Base-by-base conservation (phyloP, 164 flowering plant species). In the Saururus chinensis region DNA sequence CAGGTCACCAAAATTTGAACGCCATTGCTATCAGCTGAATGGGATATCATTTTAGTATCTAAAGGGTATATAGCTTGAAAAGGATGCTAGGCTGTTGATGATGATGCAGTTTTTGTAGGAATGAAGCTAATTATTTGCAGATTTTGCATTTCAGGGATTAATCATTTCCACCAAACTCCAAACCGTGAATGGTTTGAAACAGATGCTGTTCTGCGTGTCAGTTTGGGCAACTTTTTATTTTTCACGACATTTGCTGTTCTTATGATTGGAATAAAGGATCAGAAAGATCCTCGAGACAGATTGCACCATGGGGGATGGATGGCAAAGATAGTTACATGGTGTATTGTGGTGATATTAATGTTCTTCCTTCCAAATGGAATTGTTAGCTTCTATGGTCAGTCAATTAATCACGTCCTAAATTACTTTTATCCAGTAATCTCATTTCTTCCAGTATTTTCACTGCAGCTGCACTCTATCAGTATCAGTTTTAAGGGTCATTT, bases 251-350 rank as follows among this genome's bases (percentile, higher is more conserved):
- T 95, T 17, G 77, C 99, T 42, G 9, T 84, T 64, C 25, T 91
- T 40, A 95, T 95, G 99, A 70, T 88, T 73, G 97, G 97, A 60
- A 92, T 95, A 40, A 95, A 85, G 80, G 79, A 70, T 73, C 96
- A 87, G 70, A 88, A 75, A 72, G 99, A 95, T 77, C 97, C 97
- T 26, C 89, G 99, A 57, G 99, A 95, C 73, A 59, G 73, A 49
- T 53, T 90, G 79, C 99, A 95, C 73, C 99, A 95, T 75, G 99
- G 97, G 63, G 96, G 97, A 69, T 95, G 99, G 99, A 88, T 85
- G 99, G 75, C 79, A 77, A 91, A 95, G 75, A 51, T 88, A 56
- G 77, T 87, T 59, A 73, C 79, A 75, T 95, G 99, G 99, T 88
- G 70, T 66, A 73, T 95, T 57, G 62, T 95, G 73, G 95, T 95